phyloP scores from a whole-genome alignment of 2,329 filamentous ascomycete species.

The Trichothecium roseum region DNA sequence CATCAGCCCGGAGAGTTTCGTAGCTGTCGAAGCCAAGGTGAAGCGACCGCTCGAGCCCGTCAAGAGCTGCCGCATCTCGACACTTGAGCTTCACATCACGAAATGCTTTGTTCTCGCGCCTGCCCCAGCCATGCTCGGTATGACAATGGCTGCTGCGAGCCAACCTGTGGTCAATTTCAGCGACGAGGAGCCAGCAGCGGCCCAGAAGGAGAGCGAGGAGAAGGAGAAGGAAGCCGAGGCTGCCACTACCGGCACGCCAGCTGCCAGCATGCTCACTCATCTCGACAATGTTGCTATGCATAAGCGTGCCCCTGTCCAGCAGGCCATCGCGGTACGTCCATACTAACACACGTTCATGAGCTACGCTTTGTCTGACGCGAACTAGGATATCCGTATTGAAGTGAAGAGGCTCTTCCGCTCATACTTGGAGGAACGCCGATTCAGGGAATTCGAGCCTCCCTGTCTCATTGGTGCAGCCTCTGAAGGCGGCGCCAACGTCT shows the following conservation, averaged over 20 bases:
- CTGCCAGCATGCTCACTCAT: slow-evolving; percentile 73
- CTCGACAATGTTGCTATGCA: slow-evolving; percentile 90
- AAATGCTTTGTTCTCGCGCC: slow-evolving; percentile 72
- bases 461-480: slow-evolving; percentile 83
- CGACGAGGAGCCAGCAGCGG: slow-evolving; percentile 38
- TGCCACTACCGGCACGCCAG: slow-evolving; percentile 34
- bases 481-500: slow-evolving; percentile 88
- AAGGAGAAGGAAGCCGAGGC: slow-evolving; percentile 12
- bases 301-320: slow-evolving; percentile 82
- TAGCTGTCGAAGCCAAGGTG: slow-evolving; percentile 70
- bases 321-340: slow-evolving; percentile 64
- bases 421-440: slow-evolving; percentile 65
- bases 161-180: slow-evolving; percentile 46
- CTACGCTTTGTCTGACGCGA: neutral
- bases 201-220: slow-evolving; percentile 31
- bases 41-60: slow-evolving; percentile 78
- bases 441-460: slow-evolving; percentile 79
- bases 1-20: slow-evolving; percentile 70
- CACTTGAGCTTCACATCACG: slow-evolving; percentile 78
- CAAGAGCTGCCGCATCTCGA: slow-evolving; percentile 72
- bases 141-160: slow-evolving; percentile 47
- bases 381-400: slow-evolving; percentile 31
- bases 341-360: slow-evolving; percentile 9
- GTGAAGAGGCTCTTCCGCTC: slow-evolving; percentile 64
- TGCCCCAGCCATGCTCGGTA: slow-evolving; percentile 44